phyloP scores from a whole-genome alignment of 805 yeast species.

The Saturnispora galanensis region DNA sequence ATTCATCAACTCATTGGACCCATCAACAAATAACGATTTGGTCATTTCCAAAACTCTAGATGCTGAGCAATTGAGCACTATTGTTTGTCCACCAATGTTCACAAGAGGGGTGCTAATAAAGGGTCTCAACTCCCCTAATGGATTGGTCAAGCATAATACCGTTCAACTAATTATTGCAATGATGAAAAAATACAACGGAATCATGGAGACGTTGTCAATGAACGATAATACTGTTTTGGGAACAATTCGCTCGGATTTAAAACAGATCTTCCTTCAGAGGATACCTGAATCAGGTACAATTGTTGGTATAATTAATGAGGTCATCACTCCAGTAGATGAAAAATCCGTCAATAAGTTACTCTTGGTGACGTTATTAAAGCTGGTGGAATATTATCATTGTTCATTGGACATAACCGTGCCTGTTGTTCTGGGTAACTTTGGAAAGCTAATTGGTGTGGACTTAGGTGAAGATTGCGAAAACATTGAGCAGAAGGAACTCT shows the following conservation, averaged over 20 bases:
- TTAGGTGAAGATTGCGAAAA: conserved; percentile 22
- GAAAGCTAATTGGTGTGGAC: conserved; percentile 12
- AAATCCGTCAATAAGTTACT: conserved; percentile 35
- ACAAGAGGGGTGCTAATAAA: conserved; percentile 48
- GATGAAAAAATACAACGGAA: conserved; percentile 41
- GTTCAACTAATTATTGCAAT: conserved; percentile 48
- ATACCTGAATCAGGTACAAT: conserved; percentile 46
- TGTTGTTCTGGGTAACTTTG: conserved; percentile 13
- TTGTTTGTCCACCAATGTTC: conserved; percentile 55
- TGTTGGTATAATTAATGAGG: conserved; percentile 34
- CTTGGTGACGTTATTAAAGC: conserved; percentile 37
- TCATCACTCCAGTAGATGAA: conserved; percentile 20
- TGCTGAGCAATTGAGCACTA: conserved; percentile 36
- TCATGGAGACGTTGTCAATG: conserved; percentile 22
- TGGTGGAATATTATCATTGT: conserved; percentile 22
- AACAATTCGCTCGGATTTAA: conserved; percentile 15
- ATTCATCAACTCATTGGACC: conserved; percentile 4
- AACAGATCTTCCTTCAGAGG: conserved; percentile 17
- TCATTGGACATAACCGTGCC: conserved; percentile 15
- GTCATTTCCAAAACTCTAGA: conserved; percentile 4
- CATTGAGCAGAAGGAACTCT: conserved; percentile 17
- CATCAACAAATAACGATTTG: not conserved
- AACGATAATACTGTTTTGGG: conserved; percentile 12
- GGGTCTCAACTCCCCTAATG: conserved; percentile 41
- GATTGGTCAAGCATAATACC: conserved; percentile 52